These are phyloP conservation scores for Tieghemiomyces parasiticus DNA, from an alignment of 192 early-diverging fungal genomes.

Conservation along the genomic window DNA sequence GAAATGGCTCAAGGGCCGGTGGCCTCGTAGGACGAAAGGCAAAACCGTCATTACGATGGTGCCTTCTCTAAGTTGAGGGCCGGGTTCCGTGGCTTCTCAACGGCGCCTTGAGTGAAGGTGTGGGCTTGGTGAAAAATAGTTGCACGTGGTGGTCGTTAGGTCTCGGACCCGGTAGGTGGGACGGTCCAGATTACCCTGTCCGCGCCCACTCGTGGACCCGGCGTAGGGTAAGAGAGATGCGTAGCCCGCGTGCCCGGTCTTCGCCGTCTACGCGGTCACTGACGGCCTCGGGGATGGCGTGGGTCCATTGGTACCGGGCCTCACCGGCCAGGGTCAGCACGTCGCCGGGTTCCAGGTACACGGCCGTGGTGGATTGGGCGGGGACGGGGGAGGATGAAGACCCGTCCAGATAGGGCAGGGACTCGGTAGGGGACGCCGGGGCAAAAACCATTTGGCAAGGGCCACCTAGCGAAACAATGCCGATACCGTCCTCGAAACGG, in stretches of 20 bases:
- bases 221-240: slow-evolving; percentile 1
- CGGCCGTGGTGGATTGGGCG: not conserved
- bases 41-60: too few relatives aligned
- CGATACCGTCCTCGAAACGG: slow-evolving; percentile 35
- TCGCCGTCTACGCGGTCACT: slow-evolving; percentile 15
- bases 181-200: not conserved
- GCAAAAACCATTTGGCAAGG: slow-evolving; percentile 26
- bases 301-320: slow-evolving; percentile 33
- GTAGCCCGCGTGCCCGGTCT: not conserved
- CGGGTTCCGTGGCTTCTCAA: too few relatives aligned
- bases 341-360: slow-evolving; percentile 25
- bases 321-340: slow-evolving; percentile 28
- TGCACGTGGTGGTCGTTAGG: too few relatives aligned
- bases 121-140: too few relatives aligned
- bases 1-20: too few relatives aligned
- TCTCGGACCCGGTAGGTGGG: too few relatives aligned
- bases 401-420: too few relatives aligned
- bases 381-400: slow-evolving; percentile 6
- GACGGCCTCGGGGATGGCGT: slow-evolving; percentile 23
- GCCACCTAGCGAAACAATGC: slow-evolving; percentile 25
- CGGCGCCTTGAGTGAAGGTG: too few relatives aligned
- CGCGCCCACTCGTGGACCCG: slow-evolving; percentile 1
- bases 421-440: not conserved
- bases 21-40: too few relatives aligned
- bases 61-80: too few relatives aligned